Base-by-base conservation (phyloP, 2,329 filamentous ascomycete species). In the Emericellopsis atlantica region DNA sequence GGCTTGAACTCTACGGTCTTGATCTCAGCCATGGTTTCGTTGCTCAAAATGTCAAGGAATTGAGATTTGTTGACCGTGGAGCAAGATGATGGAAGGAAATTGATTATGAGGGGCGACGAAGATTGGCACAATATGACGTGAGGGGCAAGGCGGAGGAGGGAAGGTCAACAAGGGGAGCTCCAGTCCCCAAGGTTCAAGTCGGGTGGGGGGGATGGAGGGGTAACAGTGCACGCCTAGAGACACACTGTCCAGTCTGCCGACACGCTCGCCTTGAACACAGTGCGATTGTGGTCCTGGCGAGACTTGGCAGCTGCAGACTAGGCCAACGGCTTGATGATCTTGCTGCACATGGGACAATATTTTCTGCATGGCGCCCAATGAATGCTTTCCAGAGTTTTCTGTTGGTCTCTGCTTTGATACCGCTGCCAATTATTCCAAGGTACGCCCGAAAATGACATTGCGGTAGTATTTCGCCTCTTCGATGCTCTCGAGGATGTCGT, bases 401-500 rank as follows among this genome's bases (percentile, higher is more conserved):
- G 18, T 29, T 29, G 26, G 4, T 29, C 12, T 9, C 12, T 9
- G 9, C 26, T 7, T 12, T 29, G 12, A 9, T 12, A 29, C 12
- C 26, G 8, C 26, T 29, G 18, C 18, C 18, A 21, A 3, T 29
- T n/a, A 7, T 3, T 43, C 44, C 29, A 54, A 56, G 44, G 49
- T 54, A 44, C 54, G 48, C 48, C 53, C 49, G 57, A 93, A 93
- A 42, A 94, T 73, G 15, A 65, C 66, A 44, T 81, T 68, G 52
- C 76, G 77, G 60, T 95, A 96, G 57, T 84, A 95, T 52, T 67
- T 77, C 41, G 90, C 90, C 66, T 98, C 92, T 42, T 75, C 81
- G 46, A 98, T 95, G 61, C 90, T 96, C 66, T 98, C 92, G 45
- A 95, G 60, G 43, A 98, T 95, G 60, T 98, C 92, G 42, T 86